Evolutionary conservation across 106 monocot genomes (phyloP).

Genomic region (Phalaenopsis aphrodite): DNA sequence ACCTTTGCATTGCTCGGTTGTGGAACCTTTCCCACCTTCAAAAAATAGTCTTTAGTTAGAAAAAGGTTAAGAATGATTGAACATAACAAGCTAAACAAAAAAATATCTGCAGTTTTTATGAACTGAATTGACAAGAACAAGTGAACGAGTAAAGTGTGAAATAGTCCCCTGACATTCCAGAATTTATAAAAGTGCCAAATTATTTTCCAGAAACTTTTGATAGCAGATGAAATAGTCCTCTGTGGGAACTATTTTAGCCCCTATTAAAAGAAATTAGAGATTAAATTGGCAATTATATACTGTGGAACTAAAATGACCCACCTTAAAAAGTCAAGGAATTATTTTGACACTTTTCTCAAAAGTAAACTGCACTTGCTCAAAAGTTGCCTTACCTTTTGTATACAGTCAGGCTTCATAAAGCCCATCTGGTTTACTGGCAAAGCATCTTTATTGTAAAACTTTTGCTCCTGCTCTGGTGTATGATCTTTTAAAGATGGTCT

Average conservation of each 20-base stretch:
- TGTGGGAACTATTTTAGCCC: no score
- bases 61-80: not conserved
- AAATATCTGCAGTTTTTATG: not conserved
- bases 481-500: slow-evolving; percentile 14
- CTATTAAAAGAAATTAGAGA: no score
- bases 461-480: not conserved
- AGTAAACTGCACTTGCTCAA: not conserved
- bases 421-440: not conserved
- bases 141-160: no score
- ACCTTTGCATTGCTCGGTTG: slow-evolving; percentile 4
- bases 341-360: no score
- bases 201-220: no score
- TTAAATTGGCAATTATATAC: no score
- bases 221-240: no score
- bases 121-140: not conserved
- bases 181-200: no score
- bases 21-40: slow-evolving; percentile 25
- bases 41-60: slow-evolving; percentile 5
- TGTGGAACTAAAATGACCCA: no score
- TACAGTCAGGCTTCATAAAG: slow-evolving; percentile 10
- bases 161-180: no score
- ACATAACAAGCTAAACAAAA: not conserved
- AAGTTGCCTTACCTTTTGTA: slow-evolving; percentile 15
- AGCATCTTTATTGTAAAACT: slow-evolving; percentile 15
- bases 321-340: no score